Base-by-base conservation (phyloP, 2,329 filamentous ascomycete species). In the Gliomastix tumulicola region DNA sequence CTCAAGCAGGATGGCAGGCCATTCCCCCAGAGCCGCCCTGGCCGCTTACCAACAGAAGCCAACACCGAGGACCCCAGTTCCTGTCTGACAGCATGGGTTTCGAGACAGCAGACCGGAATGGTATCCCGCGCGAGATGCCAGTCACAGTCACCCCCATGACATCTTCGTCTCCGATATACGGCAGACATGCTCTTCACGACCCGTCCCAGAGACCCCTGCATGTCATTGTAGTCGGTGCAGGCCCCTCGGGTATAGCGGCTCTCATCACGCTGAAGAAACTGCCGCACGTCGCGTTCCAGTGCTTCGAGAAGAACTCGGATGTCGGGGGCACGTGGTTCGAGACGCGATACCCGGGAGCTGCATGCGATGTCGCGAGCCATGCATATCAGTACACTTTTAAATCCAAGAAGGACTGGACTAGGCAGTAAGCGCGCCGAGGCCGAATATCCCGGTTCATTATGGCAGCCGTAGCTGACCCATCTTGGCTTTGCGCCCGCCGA, bases 401-500 rank as follows among this genome's bases (percentile, higher is more conserved):
- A 15, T 27, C 23, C 12, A 27, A 27, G 23, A 27, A 27, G 23
- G 6, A 27, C 23, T 27, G 23, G 23, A 27, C 23, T 5, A 27
- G 23, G 15, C 23, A 27, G 23, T 27, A 15, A 27, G 23, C 23
- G 15, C 15, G n/a, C n/a, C n/a, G n/a, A n/a, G n/a, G n/a, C n/a
- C n/a, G n/a, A n/a, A n/a, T n/a, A n/a, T n/a, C n/a, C n/a, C n/a
- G n/a, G n/a, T n/a, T n/a, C n/a, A n/a, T n/a, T n/a, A n/a, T n/a
- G n/a, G n/a, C n/a, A n/a, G n/a, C n/a, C n/a, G n/a, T n/a, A n/a
- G n/a, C n/a, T n/a, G n/a, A n/a, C n/a, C n/a, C n/a, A n/a, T n/a
- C n/a, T 6, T 15, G 15, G 23, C 53, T 79, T 73, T 49, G 63
- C 71, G 1, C 54, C 64, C 3, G 69, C 69, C 2, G 56, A 56